Evolutionary conservation across 1,139 yeast species (phyloP).

Genomic region (Magnusiomyces magnusii): DNA sequence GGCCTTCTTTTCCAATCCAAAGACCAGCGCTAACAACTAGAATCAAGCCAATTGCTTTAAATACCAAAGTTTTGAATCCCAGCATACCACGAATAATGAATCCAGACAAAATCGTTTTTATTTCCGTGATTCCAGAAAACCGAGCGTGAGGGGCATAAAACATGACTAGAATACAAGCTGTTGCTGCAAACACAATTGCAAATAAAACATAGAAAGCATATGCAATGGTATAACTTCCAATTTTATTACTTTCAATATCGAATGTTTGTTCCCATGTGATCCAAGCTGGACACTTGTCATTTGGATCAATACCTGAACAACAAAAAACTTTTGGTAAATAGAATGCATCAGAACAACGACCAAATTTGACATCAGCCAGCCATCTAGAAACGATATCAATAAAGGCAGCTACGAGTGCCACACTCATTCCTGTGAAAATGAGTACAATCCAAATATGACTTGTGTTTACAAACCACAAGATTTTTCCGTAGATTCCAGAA

Average conservation of each 20-base stretch:
- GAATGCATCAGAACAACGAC: conserved; percentile 39
- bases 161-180: conserved; percentile 35
- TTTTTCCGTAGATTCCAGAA: conserved; percentile 19
- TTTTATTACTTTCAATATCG: conserved; percentile 22
- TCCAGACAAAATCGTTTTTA: conserved; percentile 37
- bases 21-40: conserved; percentile 74
- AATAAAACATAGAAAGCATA: conserved; percentile 34
- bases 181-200: conserved; percentile 31
- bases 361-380: conserved; percentile 54
- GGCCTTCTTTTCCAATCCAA: conserved; percentile 93
- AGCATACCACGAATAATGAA: conserved; percentile 38
- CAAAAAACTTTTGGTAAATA: conserved; percentile 36
- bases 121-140: conserved; percentile 66
- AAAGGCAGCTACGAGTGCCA: conserved; percentile 19
- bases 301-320: conserved; percentile 33
- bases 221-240: conserved; percentile 30
- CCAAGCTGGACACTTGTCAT: conserved; percentile 37
- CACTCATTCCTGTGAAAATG: conserved; percentile 15
- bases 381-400: conserved; percentile 51
- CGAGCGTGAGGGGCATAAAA: conserved; percentile 41
- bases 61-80: conserved; percentile 41
- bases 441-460: conserved; percentile 16
- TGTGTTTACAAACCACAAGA: conserved; percentile 11
- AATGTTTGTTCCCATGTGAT: conserved; percentile 36
- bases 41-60: conserved; percentile 49